phyloP scores from a whole-genome alignment of 768 basidiomycete species.

The Podaxis carcinomalis region DNA sequence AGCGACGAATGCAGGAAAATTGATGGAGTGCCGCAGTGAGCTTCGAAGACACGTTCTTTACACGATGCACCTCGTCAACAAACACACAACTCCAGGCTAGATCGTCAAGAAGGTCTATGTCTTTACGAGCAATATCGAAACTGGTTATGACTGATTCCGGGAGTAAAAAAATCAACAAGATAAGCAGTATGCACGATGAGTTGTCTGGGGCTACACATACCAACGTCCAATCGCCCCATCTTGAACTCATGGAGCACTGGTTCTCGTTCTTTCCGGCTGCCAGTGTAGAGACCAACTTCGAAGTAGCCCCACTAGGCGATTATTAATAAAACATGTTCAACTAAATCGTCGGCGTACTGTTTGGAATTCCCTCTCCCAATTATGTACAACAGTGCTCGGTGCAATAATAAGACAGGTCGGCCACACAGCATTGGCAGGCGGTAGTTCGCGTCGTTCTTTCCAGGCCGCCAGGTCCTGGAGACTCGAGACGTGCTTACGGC shows the following conservation, averaged over 20 bases:
- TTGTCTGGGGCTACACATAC: slow-evolving; percentile 38
- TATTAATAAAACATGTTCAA: neutral
- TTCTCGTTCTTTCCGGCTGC: slow-evolving; percentile 45
- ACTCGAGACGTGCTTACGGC: slow-evolving; percentile 59
- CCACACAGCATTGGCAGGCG: slow-evolving; percentile 70
- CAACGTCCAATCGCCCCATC: slow-evolving; percentile 78
- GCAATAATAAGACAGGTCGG: slow-evolving; percentile 86
- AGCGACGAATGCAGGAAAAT: slow-evolving; percentile 63
- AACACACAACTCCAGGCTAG: slow-evolving; percentile 71
- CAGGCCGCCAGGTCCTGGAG: slow-evolving; percentile 60
- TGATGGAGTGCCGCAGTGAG: slow-evolving; percentile 66
- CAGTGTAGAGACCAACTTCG: slow-evolving; percentile 73
- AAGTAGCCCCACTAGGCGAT: slow-evolving; percentile 85
- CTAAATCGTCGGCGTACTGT: slow-evolving; percentile 41
- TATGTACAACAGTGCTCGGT: slow-evolving; percentile 77
- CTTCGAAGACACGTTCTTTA: slow-evolving; percentile 75
- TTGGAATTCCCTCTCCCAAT: slow-evolving; percentile 88
- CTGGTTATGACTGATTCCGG: slow-evolving; percentile 46
- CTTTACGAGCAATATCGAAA: slow-evolving; percentile 68
- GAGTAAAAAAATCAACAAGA: neutral
- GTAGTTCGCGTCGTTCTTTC: slow-evolving; percentile 48
- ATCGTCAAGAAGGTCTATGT: slow-evolving; percentile 65
- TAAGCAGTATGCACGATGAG: neutral
- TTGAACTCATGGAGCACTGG: slow-evolving; percentile 67
- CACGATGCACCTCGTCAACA: slow-evolving; percentile 87